Evolutionary conservation across 2,329 filamentous ascomycete genomes (phyloP), one percentile per base, ranked within the genome.

Genomic region (Exophiala oligosperma): DNA sequence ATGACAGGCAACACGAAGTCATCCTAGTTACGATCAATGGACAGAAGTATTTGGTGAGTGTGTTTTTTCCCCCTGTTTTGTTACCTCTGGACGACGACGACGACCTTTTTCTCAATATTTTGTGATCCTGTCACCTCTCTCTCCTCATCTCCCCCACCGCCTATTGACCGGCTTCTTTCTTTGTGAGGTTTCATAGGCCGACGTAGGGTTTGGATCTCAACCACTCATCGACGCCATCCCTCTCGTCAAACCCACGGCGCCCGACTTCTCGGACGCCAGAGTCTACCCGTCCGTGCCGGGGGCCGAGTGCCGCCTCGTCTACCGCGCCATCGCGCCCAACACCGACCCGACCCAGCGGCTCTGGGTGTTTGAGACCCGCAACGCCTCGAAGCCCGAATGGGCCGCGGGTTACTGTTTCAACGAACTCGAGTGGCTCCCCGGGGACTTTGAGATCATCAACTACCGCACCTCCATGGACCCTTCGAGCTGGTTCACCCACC

Each of bases 331-430:
- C 9, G 61, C 61, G 11, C 43, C 58, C 4, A 56, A 63, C 50
- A 63, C 61, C 2, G 57, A 61, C 43, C 47, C 49, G 3, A 41
- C 52, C 1, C 61, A 61, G 26, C 24, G 24, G 6, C 44, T 58
- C 4, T 60, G 59, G 59, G 62, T 60, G 23, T 57, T 62, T 14
- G 60, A 62, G 29, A 59, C 55, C 3, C 52, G 55, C 17, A 62
- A 62, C 23, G 60, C 40, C 2, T 50, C 59, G 2, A 38, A 56
- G 21, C 47, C 57, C 5, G 44, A 38, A 3, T 92, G 87, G 84
- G 75, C 79, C 23, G 75, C 81, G 1, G 81, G 79, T 49, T 90
- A 90, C 70, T 83, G 80, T 60, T 92, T 91, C 70, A 79, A 81
- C 1, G 84, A 88, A 60, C 75, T 80, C 14, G 86, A 89, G 70